Evolutionary conservation across 2,329 filamentous ascomycete species (phyloP).

Genomic region (Hysterium pulicare): DNA sequence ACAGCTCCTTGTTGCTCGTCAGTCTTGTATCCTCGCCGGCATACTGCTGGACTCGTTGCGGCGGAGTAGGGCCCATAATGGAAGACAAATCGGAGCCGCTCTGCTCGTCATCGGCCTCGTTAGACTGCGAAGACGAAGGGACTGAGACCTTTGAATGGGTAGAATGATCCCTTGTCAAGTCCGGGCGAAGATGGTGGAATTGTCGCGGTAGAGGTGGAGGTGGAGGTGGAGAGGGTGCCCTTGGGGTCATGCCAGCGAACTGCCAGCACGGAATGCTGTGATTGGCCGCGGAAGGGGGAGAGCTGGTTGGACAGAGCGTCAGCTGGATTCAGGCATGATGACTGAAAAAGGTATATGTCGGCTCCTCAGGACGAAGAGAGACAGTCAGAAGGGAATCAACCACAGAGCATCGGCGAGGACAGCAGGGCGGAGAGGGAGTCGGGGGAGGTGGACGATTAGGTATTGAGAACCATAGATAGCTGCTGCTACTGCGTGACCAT

Average conservation of each 20-base stretch:
- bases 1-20: constrained; percentile 81
- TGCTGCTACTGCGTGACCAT: too few relatives aligned
- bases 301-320: neutral
- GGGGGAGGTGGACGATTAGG: too few relatives aligned
- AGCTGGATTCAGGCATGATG: neutral
- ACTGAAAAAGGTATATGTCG: too few relatives aligned
- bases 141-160: constrained; percentile 32
- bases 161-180: constrained; percentile 29
- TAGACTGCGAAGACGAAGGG: constrained; percentile 34
- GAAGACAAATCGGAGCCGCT: constrained; percentile 28
- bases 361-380: too few relatives aligned
- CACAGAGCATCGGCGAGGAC: too few relatives aligned
- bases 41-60: constrained; percentile 53
- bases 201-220: constrained; percentile 13
- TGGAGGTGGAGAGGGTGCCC: constrained; percentile 12
- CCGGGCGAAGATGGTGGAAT: constrained; percentile 19
- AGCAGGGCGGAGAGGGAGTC: too few relatives aligned
- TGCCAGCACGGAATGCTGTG: constrained; percentile 11
- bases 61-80: constrained; percentile 31
- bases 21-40: constrained; percentile 82
- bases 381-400: too few relatives aligned
- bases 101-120: constrained; percentile 46
- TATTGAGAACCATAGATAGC: too few relatives aligned
- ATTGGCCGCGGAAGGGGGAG: constrained; percentile 16
- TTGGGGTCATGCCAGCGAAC: constrained; percentile 27